These are phyloP conservation scores for Starmera caribaea DNA, from an alignment of 805 yeast genomes.

Conservation along the genomic window DNA sequence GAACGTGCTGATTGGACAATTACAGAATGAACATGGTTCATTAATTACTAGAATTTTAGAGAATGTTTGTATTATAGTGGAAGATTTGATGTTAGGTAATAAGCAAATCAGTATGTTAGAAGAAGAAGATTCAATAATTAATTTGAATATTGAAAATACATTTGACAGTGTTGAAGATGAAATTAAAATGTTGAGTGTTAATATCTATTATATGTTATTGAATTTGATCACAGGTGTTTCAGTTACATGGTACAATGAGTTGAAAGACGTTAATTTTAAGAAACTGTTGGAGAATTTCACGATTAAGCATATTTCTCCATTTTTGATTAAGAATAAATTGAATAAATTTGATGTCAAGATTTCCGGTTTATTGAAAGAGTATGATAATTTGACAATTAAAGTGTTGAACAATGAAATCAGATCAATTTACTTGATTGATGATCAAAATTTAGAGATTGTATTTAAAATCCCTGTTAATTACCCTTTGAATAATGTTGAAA, in stretches of 20 bases:
- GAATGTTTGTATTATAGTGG: constrained; percentile 45
- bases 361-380: constrained; percentile 21
- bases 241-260: constrained; percentile 60
- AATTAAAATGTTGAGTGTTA: constrained; percentile 27
- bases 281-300: constrained; percentile 54
- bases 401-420: constrained; percentile 59
- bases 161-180: constrained; percentile 20
- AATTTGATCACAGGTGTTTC: constrained; percentile 44
- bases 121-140: constrained; percentile 15
- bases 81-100: constrained; percentile 16
- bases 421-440: constrained; percentile 72
- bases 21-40: constrained; percentile 32
- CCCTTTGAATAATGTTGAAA: constrained; percentile 68
- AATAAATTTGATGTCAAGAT: constrained; percentile 36
- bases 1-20: constrained; percentile 46
- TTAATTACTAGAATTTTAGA: constrained; percentile 41
- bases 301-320: constrained; percentile 50
- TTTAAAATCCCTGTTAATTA: constrained; percentile 64
- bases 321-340: constrained; percentile 49
- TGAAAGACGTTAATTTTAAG: constrained; percentile 60
- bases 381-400: constrained; percentile 41
- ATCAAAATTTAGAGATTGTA: constrained; percentile 73
- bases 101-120: constrained; percentile 12
- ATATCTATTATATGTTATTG: constrained; percentile 42
- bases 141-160: constrained; percentile 6